Conservation (phyloP, 2,329 filamentous ascomycete genomes). For the Cercospora nicotianae region DNA sequence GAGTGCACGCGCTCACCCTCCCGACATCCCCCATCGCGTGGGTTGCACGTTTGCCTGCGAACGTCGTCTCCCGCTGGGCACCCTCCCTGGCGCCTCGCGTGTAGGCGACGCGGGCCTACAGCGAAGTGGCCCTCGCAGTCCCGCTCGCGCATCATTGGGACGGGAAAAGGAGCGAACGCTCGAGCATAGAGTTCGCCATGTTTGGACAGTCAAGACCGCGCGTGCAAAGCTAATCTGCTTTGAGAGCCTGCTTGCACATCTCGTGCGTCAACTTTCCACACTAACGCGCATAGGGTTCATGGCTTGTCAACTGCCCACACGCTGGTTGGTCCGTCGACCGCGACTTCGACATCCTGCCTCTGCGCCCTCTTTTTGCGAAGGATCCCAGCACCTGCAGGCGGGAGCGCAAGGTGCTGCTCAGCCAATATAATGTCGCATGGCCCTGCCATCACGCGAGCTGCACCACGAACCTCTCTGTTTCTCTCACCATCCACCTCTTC, state of each 20-base stretch:
- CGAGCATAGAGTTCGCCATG: neutral
- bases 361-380: neutral
- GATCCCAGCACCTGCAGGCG: slow-evolving; percentile 16
- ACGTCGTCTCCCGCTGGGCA: neutral
- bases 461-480: slow-evolving; percentile 2
- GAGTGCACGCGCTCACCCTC: neutral
- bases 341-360: neutral
- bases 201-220: neutral
- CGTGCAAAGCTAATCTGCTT: neutral
- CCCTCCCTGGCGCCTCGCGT: neutral
- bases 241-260: neutral
- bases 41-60: neutral
- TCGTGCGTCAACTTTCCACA: neutral
- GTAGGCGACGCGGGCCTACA: neutral
- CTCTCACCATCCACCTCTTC: neutral
- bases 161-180: neutral
- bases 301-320: neutral
- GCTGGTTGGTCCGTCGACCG: neutral
- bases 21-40: neutral
- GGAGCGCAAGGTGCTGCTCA: slow-evolving; percentile 14
- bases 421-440: slow-evolving; percentile 19
- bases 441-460: slow-evolving; percentile 20
- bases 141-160: neutral
- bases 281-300: neutral
- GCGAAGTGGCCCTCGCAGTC: neutral